Evolutionary conservation across 2,329 filamentous ascomycete genomes (phyloP).

Genomic region (Aspergillus persii): DNA sequence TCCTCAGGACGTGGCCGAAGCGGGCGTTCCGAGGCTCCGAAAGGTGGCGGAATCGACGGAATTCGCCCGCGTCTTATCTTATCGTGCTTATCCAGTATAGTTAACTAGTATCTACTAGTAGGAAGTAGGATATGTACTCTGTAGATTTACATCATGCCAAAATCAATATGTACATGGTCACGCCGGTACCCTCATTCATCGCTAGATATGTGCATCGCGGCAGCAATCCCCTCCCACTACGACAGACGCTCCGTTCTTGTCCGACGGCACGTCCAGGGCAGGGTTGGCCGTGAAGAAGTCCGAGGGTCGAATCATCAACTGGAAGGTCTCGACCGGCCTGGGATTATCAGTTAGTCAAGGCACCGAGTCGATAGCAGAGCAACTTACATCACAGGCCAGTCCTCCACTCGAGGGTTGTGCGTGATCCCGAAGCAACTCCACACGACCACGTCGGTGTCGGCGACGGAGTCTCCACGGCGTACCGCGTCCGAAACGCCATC

Average conservation of each 20-base stretch:
- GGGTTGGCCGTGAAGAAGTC: conserved; percentile 57
- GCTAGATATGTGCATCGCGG: conserved; percentile 30
- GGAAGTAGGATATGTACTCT: too few relatives aligned
- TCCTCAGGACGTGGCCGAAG: too few relatives aligned
- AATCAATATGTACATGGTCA: conserved; percentile 1
- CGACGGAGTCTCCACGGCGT: conserved; percentile 32
- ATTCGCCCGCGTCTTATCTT: neutral
- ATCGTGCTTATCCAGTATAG: neutral
- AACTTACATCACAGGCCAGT: conserved; percentile 45
- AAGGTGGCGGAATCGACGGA: neutral
- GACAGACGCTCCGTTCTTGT: conserved; percentile 33
- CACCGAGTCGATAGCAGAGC: neutral
- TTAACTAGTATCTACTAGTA: too few relatives aligned
- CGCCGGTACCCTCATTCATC: neutral
- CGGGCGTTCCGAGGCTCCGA: neutral
- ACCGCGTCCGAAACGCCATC: conserved; percentile 35
- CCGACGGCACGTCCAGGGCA: conserved; percentile 52
- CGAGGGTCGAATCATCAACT: conserved; percentile 46
- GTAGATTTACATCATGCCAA: neutral
- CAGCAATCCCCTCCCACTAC: conserved; percentile 34
- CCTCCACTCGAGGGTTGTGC: conserved; percentile 45
- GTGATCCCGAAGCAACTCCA: conserved; percentile 47
- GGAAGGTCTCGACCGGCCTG: conserved; percentile 39
- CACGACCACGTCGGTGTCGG: conserved; percentile 43
- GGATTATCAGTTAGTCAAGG: conserved; percentile 9